These are phyloP conservation scores for Eragrostis curvula DNA, from an alignment of 176 grass and related monocot genomes.

Conservation along the genomic window DNA sequence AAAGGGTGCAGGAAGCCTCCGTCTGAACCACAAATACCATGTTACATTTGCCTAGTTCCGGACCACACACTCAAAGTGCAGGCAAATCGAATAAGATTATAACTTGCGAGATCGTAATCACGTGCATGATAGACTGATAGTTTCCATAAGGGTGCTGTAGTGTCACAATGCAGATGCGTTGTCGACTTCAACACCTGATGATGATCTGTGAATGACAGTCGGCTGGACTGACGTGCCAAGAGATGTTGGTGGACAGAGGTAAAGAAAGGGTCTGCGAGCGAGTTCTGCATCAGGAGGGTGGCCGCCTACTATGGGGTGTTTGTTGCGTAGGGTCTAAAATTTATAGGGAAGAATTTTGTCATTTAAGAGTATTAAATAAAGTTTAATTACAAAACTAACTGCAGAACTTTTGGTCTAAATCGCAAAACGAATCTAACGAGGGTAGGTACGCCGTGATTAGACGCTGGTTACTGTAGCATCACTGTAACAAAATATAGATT, in stretches of 20 bases:
- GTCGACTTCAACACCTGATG: not conserved
- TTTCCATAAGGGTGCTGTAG: not conserved
- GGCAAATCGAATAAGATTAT: not conserved
- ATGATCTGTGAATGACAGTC: not conserved
- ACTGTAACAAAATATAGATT: too few relatives aligned
- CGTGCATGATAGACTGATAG: not conserved
- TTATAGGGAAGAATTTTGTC: too few relatives aligned
- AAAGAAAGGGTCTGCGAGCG: slow-evolving; percentile 10
- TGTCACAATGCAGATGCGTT: not conserved
- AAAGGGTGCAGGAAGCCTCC: not conserved
- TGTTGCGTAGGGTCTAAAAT: too few relatives aligned
- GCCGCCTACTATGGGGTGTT: too few relatives aligned
- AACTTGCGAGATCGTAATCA: not conserved
- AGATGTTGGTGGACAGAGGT: slow-evolving; percentile 14
- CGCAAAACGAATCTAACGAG: too few relatives aligned
- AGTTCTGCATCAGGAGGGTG: slow-evolving; percentile 19
- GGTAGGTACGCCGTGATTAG: too few relatives aligned
- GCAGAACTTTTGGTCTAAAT: too few relatives aligned
- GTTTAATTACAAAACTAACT: too few relatives aligned
- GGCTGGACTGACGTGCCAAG: slow-evolving; percentile 40
- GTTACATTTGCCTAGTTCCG: not conserved
- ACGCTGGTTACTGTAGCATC: too few relatives aligned
- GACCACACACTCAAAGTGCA: not conserved
- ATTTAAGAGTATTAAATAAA: too few relatives aligned
- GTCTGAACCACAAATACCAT: slow-evolving; percentile 8